These are phyloP conservation scores for Pholiota adiposa DNA, from an alignment of 1,284 basidiomycete species.

Conservation along the genomic window DNA sequence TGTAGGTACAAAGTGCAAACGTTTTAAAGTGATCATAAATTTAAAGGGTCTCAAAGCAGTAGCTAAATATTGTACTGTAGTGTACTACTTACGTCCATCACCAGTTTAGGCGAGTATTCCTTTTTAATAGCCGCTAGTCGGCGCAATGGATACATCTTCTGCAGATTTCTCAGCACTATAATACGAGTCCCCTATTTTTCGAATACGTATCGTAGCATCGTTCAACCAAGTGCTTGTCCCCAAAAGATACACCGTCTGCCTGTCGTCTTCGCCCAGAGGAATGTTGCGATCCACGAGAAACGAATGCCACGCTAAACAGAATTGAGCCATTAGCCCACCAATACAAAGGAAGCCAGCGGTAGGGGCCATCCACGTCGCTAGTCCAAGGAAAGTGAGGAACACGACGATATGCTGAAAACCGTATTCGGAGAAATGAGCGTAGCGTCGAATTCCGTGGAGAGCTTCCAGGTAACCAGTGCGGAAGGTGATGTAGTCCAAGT, in stretches of 20 bases:
- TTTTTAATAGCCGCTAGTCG: no score
- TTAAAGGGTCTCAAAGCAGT: no score
- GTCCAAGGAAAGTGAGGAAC: conserved; percentile 39
- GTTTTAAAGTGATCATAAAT: no score
- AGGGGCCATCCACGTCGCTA: conserved; percentile 32
- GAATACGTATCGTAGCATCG: conserved; percentile 19
- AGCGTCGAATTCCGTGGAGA: conserved; percentile 42
- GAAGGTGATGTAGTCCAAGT: conserved; percentile 45
- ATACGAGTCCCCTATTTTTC: conserved; percentile 20
- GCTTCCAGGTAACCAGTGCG: conserved; percentile 40
- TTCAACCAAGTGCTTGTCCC: conserved; percentile 28
- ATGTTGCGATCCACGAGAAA: conserved; percentile 37
- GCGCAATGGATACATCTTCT: not conserved
- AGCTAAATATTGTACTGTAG: no score
- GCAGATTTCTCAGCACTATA: conserved; percentile 5
- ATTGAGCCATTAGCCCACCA: conserved; percentile 33
- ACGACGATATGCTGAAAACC: conserved; percentile 44
- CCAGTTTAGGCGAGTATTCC: no score
- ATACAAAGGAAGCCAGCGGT: conserved; percentile 31
- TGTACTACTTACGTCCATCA: no score
- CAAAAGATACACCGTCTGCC: conserved; percentile 45
- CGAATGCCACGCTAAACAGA: conserved; percentile 41
- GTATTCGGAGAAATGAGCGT: conserved; percentile 48
- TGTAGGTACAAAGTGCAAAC: no score
- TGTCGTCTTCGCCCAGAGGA: conserved; percentile 47